Conservation (phyloP, 257 asterid genomes). For the Sherardia arvensis region DNA sequence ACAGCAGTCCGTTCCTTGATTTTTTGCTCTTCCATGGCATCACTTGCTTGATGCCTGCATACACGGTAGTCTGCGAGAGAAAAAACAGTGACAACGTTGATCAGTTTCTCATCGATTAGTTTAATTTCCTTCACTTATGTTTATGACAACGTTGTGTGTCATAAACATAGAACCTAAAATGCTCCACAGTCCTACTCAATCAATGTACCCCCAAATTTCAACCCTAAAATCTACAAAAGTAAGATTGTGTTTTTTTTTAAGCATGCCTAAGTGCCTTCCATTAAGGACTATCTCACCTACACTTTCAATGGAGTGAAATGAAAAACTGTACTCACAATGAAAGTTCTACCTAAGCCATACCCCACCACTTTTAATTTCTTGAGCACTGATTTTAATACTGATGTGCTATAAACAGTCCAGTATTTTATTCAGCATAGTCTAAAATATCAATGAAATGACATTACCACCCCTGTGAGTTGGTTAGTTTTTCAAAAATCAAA, state of each 20-base stretch:
- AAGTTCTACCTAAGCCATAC: constrained; percentile 8
- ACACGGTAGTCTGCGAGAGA: constrained; percentile 36
- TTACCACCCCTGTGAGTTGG: no score
- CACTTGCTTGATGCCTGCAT: constrained; percentile 53
- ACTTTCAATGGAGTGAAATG: background rate
- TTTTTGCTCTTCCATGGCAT: constrained; percentile 54
- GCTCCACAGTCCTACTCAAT: background rate
- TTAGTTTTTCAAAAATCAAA: no score
- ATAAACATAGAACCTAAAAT: no score
- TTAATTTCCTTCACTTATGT: no score
- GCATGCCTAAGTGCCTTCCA: background rate
- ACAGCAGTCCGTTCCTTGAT: constrained; percentile 16
- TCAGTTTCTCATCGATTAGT: no score
- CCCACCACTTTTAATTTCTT: constrained; percentile 9
- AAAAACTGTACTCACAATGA: background rate
- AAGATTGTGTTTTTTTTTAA: background rate
- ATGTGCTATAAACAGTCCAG: no score
- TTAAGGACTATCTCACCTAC: background rate
- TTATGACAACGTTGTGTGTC: no score
- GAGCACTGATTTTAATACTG: no score
- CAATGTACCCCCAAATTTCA: background rate
- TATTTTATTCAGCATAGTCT: no score
- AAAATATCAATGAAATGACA: no score
- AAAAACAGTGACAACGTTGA: background rate
- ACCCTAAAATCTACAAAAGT: background rate